These are phyloP conservation scores for Fragilariopsis cylindrus DNA, from an alignment of 108 stramenopile species.

Conservation along the genomic window DNA sequence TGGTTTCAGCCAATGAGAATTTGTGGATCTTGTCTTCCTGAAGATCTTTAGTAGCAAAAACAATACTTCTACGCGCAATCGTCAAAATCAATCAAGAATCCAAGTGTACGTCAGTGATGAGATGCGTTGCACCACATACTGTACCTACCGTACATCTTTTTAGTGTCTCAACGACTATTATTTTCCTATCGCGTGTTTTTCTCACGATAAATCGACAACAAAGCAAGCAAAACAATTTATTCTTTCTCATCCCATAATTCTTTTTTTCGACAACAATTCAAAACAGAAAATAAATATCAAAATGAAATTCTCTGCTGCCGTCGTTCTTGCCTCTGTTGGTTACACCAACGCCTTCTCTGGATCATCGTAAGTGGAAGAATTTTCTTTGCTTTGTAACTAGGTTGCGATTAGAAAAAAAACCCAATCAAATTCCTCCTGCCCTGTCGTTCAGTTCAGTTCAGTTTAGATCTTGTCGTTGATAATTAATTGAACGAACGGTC, in stretches of 20 bases:
- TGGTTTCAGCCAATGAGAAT: conserved; percentile 18
- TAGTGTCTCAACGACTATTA: background rate
- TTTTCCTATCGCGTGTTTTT: background rate
- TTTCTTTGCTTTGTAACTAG: too few species aligned
- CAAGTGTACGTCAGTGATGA: too few species aligned
- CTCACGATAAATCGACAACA: background rate
- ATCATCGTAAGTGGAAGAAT: conserved; percentile 51
- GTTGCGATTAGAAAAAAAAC: too few species aligned
- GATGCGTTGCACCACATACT: too few species aligned
- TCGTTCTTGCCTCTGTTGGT: conserved; percentile 66
- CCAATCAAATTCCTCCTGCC: too few species aligned
- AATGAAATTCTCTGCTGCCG: conserved; percentile 85
- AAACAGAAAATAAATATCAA: conserved; percentile 26
- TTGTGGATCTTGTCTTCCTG: background rate
- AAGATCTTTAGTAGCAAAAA: too few species aligned
- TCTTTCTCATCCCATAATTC: conserved; percentile 15
- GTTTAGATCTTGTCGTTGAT: too few species aligned
- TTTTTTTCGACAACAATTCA: conserved; percentile 11
- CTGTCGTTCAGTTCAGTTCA: too few species aligned
- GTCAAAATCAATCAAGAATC: too few species aligned
- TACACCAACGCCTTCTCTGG: conserved; percentile 74
- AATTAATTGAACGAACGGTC: too few species aligned
- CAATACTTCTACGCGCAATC: too few species aligned
- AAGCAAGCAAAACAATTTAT: conserved; percentile 4
- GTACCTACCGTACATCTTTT: too few species aligned